Percentiles rank a stretch among this genome's conserved stretches.
These are phyloP conservation scores for Arachnopeziza araneosa DNA, from an alignment of 2,329 filamentous ascomycete species.

Conservation along the genomic window DNA sequence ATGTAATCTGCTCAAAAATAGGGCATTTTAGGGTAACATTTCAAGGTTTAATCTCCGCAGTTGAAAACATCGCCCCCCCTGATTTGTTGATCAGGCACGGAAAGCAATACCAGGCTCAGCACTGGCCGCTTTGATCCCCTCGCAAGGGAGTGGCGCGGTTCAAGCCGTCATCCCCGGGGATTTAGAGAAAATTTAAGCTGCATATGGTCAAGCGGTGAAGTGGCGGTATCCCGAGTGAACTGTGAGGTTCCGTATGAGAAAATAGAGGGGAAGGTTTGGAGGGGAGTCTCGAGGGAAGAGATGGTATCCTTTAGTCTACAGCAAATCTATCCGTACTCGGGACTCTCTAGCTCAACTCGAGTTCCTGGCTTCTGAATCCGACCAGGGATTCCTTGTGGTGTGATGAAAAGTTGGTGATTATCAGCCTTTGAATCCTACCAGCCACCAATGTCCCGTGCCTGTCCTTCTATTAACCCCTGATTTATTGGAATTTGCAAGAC, in stretches of 20 bases:
- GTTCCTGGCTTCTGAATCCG: no score
- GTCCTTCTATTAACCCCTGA: no score
- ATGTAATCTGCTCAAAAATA: not conserved
- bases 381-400: not conserved
- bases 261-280: not conserved
- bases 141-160: not conserved
- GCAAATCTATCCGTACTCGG: no score
- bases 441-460: no score
- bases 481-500: no score
- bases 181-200: not conserved
- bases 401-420: not conserved
- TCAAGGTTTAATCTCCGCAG: not conserved
- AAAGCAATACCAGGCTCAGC: not conserved
- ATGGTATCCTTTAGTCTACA: not conserved
- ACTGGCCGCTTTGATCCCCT: not conserved
- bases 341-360: no score
- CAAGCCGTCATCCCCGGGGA: not conserved
- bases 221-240: not conserved
- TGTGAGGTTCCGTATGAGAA: not conserved
- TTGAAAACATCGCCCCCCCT: not conserved
- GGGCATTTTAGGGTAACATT: not conserved
- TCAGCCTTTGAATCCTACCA: not conserved
- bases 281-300: not conserved
- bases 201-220: not conserved
- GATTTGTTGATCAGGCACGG: not conserved